These are phyloP conservation scores for Huntiella moniliformis DNA, from an alignment of 2,329 filamentous ascomycete species.

Conservation along the genomic window DNA sequence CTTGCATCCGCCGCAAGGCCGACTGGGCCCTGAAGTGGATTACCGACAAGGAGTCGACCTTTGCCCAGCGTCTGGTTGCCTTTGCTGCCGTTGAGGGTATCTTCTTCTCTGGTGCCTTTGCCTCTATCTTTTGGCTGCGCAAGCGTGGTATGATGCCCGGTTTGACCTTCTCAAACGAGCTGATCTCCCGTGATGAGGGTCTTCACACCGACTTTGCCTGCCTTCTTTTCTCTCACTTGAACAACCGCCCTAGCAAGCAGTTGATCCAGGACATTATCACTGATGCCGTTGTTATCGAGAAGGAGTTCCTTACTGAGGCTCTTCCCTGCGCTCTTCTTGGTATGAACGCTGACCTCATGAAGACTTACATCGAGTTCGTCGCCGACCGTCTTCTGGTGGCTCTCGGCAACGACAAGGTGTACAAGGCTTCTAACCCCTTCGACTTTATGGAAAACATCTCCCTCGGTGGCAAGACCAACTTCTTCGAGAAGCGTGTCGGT, in stretches of 20 bases:
- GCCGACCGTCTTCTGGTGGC: constrained; percentile 85
- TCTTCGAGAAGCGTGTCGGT: constrained; percentile 99
- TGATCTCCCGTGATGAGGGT: constrained; percentile 98
- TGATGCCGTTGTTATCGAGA: constrained; percentile 84
- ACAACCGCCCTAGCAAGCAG: constrained; percentile 70
- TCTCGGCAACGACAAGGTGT: constrained; percentile 85
- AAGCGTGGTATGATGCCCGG: constrained; percentile 99
- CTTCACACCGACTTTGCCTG: constrained; percentile 99
- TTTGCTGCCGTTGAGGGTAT: constrained; percentile 98
- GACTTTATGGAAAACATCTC: constrained; percentile 99
- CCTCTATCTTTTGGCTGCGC: constrained; percentile 99
- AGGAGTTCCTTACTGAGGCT: constrained; percentile 94
- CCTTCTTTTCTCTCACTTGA: constrained; percentile 90
- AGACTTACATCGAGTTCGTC: constrained; percentile 99
- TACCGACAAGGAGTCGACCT: constrained; percentile 77
- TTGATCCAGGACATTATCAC: constrained; percentile 75
- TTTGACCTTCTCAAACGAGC: constrained; percentile 97
- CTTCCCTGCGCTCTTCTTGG: constrained; percentile 82
- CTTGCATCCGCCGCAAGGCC: constrained; percentile 95
- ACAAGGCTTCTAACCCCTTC: constrained; percentile 87
- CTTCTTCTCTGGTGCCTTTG: constrained; percentile 98
- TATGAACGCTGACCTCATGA: constrained; percentile 96
- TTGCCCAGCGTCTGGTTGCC: constrained; percentile 85
- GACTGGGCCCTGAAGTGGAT: constrained; percentile 97
- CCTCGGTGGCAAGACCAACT: constrained; percentile 97